Evolutionary conservation across 2,329 filamentous ascomycete species (phyloP), one percentile per base, ranked within the genome.

Genomic region (Neofusicoccum kwambonambiense): DNA sequence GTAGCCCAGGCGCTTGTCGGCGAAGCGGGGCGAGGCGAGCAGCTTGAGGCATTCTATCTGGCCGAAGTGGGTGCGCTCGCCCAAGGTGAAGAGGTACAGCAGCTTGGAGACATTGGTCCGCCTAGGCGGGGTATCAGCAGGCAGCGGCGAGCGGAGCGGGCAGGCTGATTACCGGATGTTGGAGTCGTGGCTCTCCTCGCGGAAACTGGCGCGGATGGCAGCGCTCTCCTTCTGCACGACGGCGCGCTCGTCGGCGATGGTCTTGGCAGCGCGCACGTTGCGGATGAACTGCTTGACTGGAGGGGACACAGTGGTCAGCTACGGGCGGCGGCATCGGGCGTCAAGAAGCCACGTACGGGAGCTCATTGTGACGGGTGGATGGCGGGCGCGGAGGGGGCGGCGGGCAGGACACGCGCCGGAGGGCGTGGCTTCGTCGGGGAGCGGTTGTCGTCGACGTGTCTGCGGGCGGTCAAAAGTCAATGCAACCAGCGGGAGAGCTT

Each of bases 11-110:
- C 95, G 89, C 82, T 99, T 99, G 84, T 99, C 95, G 70, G 95
- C 95, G 76, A 99, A 99, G 66, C 94, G 92, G 69, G 96, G 93
- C 45, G 95, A 99, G 65, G 95, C 95, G 65, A 99, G 87, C 58
- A 99, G 87, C 81, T 99, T 99, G 74, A 99, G 86, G 79, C 95
- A 99, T 87, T 99, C 95, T 76, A 99, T 99, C 84, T 99, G 95
- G 60, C 95, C 95, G 77, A 99, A 99, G 80, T 99, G 95, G 65
- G 95, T 99, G 74, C 95, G 88, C 81, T 99, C 95, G 69, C 95
- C 95, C 47, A 99, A 86, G 1, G 95, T 99, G 79, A 99, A 99
- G 67, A 99, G 91, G 77, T 99, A 99, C 44, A 99, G 87, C 41
- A 99, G 87, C 80, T 99, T 99, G 66, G 95, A 93, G 73, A 99